phyloP scores from a whole-genome alignment of 208 protist genomes.

The Acanthamoeba lenticulata region DNA sequence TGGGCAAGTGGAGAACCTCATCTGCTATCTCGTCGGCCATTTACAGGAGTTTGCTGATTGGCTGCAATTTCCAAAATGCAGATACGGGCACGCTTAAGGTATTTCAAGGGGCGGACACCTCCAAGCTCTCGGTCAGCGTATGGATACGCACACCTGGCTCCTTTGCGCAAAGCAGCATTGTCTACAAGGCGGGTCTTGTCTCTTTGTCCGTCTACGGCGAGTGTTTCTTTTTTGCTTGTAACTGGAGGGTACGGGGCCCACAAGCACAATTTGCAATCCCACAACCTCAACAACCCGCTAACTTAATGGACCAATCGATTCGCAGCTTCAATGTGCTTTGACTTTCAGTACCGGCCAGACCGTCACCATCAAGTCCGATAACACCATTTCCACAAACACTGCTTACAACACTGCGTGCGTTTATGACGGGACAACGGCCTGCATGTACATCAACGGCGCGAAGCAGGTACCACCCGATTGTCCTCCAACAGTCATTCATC shows the following conservation, averaged over 20 bases:
- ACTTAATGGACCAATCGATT: no score
- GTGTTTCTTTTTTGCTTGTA: no score
- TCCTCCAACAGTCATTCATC: neutral
- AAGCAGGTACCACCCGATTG: neutral
- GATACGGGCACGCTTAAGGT: neutral
- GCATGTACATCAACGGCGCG: neutral
- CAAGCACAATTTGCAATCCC: no score
- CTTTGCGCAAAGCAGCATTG: neutral
- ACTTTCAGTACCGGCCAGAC: neutral
- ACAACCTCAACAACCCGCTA: no score
- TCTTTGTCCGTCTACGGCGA: neutral
- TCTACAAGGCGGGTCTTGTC: neutral
- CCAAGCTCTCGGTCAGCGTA: neutral
- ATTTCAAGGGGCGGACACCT: neutral
- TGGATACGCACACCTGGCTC: neutral
- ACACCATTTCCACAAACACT: neutral
- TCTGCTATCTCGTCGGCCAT: no score
- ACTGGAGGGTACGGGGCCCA: no score
- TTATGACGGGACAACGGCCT: neutral
- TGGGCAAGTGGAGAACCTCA: neutral
- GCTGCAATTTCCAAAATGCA: no score
- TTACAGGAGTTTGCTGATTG: no score
- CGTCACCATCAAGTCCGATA: neutral
- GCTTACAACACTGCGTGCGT: neutral
- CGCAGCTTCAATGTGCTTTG: neutral